Conservation (phyloP, 108 stramenopile species). For the Pseudonitzschia multiseries region DNA sequence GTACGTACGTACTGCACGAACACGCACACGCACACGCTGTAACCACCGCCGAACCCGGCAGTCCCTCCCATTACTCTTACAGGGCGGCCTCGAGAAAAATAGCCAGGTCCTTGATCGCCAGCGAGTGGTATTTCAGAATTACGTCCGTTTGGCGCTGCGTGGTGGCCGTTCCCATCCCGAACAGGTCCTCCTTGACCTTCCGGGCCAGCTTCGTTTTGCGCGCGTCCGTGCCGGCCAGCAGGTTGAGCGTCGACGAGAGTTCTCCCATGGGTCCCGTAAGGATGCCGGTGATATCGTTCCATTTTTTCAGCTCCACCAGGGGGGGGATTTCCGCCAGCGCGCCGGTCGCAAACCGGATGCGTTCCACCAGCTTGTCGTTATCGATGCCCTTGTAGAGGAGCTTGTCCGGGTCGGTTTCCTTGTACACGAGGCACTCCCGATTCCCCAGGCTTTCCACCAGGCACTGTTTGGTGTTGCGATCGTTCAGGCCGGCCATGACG, state of each 20-base stretch:
- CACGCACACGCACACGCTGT: too few species aligned
- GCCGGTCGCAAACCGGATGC: conserved; percentile 36
- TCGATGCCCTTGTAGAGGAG: conserved; percentile 65
- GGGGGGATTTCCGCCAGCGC: conserved; percentile 53
- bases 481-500: conserved; percentile 42
- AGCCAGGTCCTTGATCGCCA: conserved; percentile 53
- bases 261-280: conserved; percentile 64
- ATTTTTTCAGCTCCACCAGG: conserved; percentile 60
- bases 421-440: conserved; percentile 69
- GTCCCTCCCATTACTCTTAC: background rate
- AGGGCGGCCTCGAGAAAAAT: conserved; percentile 35
- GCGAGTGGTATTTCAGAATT: conserved; percentile 44
- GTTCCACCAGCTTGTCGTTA: conserved; percentile 40
- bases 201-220: conserved; percentile 31
- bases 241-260: conserved; percentile 44
- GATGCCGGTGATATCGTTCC: conserved; percentile 61
- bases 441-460: conserved; percentile 69
- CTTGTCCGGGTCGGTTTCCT: conserved; percentile 53
- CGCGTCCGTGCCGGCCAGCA: conserved; percentile 33
- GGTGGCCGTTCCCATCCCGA: conserved; percentile 50
- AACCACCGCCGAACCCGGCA: too few species aligned
- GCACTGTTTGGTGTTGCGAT: conserved; percentile 64
- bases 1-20: too few species aligned
- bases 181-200: conserved; percentile 55
- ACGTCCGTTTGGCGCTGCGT: conserved; percentile 41